phyloP scores from a whole-genome alignment of 2,329 filamentous ascomycete genomes.

The Davidsoniella eucalypti region DNA sequence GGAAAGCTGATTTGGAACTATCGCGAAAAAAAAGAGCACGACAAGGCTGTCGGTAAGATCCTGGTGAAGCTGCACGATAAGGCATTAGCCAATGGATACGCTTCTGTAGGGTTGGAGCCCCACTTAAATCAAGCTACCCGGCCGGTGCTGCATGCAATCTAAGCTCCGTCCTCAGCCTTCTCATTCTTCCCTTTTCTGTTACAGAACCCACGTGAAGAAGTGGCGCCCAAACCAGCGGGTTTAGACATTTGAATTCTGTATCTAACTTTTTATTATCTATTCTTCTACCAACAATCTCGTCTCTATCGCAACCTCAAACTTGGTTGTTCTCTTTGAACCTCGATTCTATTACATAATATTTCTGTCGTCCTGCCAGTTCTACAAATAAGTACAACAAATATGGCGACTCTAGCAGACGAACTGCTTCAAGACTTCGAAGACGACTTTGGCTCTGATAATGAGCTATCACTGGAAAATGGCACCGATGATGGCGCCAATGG shows the following conservation, averaged over 20 bases:
- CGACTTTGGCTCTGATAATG: conserved; percentile 43
- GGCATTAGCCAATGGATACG: conserved; percentile 9
- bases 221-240: too few species aligned
- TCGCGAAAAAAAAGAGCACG: conserved; percentile 5
- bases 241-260: background rate
- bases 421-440: conserved; percentile 73
- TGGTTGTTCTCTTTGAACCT: background rate
- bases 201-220: too few species aligned
- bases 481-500: conserved; percentile 24
- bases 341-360: background rate
- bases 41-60: conserved; percentile 6
- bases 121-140: background rate
- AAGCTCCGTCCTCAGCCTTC: conserved; percentile 6
- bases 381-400: conserved; percentile 22
- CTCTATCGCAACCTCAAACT: background rate
- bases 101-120: background rate
- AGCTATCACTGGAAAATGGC: conserved; percentile 35
- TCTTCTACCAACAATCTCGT: background rate
- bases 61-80: conserved; percentile 2
- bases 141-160: conserved; percentile 5
- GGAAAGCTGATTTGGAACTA: background rate
- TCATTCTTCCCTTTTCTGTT: background rate
- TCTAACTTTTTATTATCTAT: background rate
- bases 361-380: background rate
- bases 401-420: conserved; percentile 88